These are phyloP conservation scores for Aspergillus cejpii DNA, from an alignment of 2,329 filamentous ascomycete genomes.

Conservation along the genomic window DNA sequence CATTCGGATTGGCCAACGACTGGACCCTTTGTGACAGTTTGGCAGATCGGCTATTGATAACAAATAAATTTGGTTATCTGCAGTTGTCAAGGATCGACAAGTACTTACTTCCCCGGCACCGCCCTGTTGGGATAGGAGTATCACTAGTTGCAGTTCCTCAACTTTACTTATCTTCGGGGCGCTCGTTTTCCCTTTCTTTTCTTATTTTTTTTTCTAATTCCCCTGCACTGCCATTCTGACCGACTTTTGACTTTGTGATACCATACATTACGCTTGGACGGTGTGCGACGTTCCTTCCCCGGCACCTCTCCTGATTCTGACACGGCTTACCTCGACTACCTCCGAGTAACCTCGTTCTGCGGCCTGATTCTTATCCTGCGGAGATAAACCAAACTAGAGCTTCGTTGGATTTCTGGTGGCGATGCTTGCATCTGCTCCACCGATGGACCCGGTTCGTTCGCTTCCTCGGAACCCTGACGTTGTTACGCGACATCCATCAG, in stretches of 20 bases:
- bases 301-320: constrained; percentile 16
- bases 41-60: constrained; percentile 9
- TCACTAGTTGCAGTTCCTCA: constrained; percentile 23
- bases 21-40: constrained; percentile 4
- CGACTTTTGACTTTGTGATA: constrained; percentile 35
- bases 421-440: constrained; percentile 34
- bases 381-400: constrained; percentile 1
- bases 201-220: no score
- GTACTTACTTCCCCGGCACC: constrained; percentile 11
- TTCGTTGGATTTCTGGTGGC: constrained; percentile 14
- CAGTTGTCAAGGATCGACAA: constrained; percentile 13
- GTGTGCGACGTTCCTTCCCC: constrained; percentile 24
- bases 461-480: constrained; percentile 26
- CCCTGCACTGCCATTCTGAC: constrained; percentile 26
- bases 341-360: constrained; percentile 10
- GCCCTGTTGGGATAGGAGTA: constrained; percentile 14
- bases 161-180: constrained; percentile 16
- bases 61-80: background rate
- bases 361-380: constrained; percentile 4
- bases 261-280: constrained; percentile 28
- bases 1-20: constrained; percentile 6
- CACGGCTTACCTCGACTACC: constrained; percentile 11
- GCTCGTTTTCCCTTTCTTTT: constrained; percentile 13
- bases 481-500: constrained; percentile 40
- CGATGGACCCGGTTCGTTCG: constrained; percentile 35